These are phyloP conservation scores for Trypanosoma boissoni DNA, from an alignment of 208 protist species.

Conservation along the genomic window DNA sequence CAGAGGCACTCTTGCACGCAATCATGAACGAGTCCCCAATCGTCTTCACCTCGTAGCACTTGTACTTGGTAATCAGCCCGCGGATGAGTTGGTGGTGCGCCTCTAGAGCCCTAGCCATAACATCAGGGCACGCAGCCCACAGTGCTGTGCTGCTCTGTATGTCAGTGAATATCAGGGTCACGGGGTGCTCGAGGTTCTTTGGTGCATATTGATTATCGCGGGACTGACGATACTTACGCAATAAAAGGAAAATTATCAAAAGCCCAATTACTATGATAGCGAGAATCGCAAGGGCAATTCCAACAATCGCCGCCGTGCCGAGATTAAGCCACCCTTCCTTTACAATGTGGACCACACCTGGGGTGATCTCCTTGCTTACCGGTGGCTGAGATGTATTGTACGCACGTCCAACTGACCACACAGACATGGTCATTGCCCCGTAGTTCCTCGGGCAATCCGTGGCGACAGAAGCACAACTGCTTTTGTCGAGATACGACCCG, in stretches of 20 bases:
- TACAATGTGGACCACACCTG: slow-evolving; percentile 21
- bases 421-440: slow-evolving; percentile 33
- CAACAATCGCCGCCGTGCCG: slow-evolving; percentile 14
- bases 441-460: slow-evolving; percentile 33
- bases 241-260: neutral
- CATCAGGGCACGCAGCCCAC: slow-evolving; percentile 48
- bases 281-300: slow-evolving; percentile 25
- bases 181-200: slow-evolving; percentile 30
- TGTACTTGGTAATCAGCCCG: slow-evolving; percentile 39
- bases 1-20: slow-evolving; percentile 40
- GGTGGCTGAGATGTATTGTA: slow-evolving; percentile 16
- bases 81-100: slow-evolving; percentile 64
- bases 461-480: neutral
- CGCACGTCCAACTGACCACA: slow-evolving; percentile 19
- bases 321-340: neutral
- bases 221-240: too few relatives aligned
- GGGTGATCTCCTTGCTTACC: slow-evolving; percentile 11
- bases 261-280: slow-evolving; percentile 2
- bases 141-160: slow-evolving; percentile 75
- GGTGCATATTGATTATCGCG: slow-evolving; percentile 40
- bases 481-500: slow-evolving; percentile 12
- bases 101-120: slow-evolving; percentile 57
- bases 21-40: slow-evolving; percentile 85
- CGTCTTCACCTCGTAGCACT: slow-evolving; percentile 82
- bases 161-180: slow-evolving; percentile 73